Conservation (phyloP, 2,329 filamentous ascomycete genomes). For the Cladophialophora yegresii region DNA sequence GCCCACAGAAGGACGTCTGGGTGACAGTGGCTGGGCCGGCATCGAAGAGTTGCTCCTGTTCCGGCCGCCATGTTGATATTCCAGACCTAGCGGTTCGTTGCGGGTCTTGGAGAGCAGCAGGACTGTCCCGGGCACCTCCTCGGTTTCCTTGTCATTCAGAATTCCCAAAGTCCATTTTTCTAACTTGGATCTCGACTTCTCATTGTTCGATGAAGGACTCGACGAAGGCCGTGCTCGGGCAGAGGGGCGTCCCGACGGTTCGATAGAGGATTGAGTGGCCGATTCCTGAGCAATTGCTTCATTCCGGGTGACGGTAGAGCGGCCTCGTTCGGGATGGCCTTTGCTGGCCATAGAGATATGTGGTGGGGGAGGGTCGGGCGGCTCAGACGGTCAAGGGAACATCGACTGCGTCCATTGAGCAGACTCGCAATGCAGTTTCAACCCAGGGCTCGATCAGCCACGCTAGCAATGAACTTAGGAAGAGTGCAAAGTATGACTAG, state of each 20-base stretch:
- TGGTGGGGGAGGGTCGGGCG: not conserved
- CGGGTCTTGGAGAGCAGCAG: constrained; percentile 61
- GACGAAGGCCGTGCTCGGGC: constrained; percentile 2
- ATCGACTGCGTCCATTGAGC: not conserved
- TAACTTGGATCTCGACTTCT: constrained; percentile 21
- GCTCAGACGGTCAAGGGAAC: not conserved
- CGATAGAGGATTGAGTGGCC: not conserved
- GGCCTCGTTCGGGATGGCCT: constrained; percentile 4
- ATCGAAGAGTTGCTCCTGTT: constrained; percentile 50
- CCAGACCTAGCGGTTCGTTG: constrained; percentile 64
- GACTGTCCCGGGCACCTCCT: constrained; percentile 78
- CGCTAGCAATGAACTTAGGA: not conserved
- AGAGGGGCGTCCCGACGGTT: not conserved
- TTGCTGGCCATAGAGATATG: constrained; percentile 10
- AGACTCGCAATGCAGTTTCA: not conserved
- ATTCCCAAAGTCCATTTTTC: constrained; percentile 70
- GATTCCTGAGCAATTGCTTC: constrained; percentile 3
- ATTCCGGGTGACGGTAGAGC: constrained; percentile 15
- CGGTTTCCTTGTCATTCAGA: constrained; percentile 74
- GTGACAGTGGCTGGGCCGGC: constrained; percentile 46
- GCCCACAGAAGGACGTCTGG: constrained; percentile 40
- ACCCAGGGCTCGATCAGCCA: not conserved
- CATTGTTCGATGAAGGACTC: constrained; percentile 13
- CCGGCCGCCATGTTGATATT: constrained; percentile 61
- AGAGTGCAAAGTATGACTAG: not conserved